Percentiles rank a stretch among this genome's conserved stretches.
These are phyloP conservation scores for Vinca minor DNA, from an alignment of 257 asterid genomes.

Conservation along the genomic window DNA sequence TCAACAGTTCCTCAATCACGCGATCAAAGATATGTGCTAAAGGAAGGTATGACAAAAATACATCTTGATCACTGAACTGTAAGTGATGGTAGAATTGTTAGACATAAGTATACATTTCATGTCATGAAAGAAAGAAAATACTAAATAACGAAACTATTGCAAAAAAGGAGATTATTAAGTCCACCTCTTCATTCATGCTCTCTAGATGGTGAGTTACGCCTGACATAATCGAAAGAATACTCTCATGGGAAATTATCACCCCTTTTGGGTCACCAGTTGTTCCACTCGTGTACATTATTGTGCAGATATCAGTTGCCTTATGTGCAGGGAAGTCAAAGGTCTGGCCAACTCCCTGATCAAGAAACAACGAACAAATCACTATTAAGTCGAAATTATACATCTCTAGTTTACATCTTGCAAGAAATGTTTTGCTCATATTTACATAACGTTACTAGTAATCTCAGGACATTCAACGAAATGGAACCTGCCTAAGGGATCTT, in stretches of 20 bases:
- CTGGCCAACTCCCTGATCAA: conserved; percentile 44
- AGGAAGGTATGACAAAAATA: conserved; percentile 72
- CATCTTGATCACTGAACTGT: conserved; percentile 60
- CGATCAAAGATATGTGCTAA: conserved; percentile 85
- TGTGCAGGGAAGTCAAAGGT: conserved; percentile 46
- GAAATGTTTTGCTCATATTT: neutral
- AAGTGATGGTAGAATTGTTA: conserved; percentile 8
- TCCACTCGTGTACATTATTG: conserved; percentile 86
- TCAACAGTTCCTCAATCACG: conserved; percentile 60
- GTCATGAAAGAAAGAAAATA: neutral
- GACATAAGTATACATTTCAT: neutral
- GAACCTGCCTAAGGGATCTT: neutral
- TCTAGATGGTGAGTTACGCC: conserved; percentile 67
- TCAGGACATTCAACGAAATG: neutral
- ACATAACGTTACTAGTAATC: neutral
- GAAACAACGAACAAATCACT: neutral
- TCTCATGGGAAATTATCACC: conserved; percentile 60
- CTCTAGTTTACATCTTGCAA: neutral
- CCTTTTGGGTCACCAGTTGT: conserved; percentile 91
- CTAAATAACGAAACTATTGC: neutral
- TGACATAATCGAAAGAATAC: conserved; percentile 61
- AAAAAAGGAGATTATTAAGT: neutral
- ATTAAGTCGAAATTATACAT: neutral
- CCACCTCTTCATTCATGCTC: conserved; percentile 60
- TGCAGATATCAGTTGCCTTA: conserved; percentile 55